phyloP scores from a whole-genome alignment of 1,139 yeast species.

The Spathaspora sp. region DNA sequence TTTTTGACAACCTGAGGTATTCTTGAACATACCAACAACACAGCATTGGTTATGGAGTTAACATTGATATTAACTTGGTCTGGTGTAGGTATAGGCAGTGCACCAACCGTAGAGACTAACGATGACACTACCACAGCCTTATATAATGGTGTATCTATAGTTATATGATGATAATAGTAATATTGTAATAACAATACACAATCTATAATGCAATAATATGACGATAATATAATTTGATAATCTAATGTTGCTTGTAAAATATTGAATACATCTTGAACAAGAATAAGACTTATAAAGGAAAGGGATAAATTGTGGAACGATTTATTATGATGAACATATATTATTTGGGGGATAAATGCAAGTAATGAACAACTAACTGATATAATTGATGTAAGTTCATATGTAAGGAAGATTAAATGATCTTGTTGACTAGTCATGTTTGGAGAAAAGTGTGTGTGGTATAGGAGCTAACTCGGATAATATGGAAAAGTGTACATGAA shows the following conservation, averaged over 20 bases:
- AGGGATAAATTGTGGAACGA: constrained; percentile 5
- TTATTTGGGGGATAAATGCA: constrained; percentile 7
- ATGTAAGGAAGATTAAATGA: not conserved
- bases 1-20: constrained; percentile 68
- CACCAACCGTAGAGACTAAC: not conserved
- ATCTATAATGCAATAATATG: constrained; percentile 74
- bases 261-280: constrained; percentile 3
- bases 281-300: constrained; percentile 1
- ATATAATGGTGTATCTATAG: not conserved
- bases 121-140: not conserved
- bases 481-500: too few species aligned
- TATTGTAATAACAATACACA: constrained; percentile 63
- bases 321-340: constrained; percentile 2
- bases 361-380: constrained; percentile 3
- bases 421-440: too few species aligned
- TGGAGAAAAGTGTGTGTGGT: too few species aligned
- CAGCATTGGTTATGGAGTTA: not conserved
- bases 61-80: not conserved
- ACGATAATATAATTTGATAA: constrained; percentile 5
- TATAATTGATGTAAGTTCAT: constrained; percentile 27
- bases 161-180: constrained; percentile 21
- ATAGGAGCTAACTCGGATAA: too few species aligned
- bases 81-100: not conserved
- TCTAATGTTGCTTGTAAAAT: not conserved
- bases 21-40: constrained; percentile 67